Evolutionary conservation across 1,284 basidiomycete species (phyloP).

Genomic region (Apiotrichum gamsii): DNA sequence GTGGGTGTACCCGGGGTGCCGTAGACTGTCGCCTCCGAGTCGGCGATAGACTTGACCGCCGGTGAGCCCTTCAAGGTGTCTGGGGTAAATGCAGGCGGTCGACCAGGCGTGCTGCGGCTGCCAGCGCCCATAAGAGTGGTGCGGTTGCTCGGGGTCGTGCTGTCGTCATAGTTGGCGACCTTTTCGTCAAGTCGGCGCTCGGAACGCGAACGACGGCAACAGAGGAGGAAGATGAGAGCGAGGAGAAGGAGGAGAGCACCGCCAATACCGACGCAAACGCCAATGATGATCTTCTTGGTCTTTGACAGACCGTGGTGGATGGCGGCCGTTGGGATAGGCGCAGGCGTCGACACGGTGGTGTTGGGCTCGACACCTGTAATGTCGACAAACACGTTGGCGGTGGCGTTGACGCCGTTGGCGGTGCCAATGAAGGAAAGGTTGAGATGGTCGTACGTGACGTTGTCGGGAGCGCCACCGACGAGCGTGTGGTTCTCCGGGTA

Average conservation of each 20-base stretch:
- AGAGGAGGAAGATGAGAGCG: conserved; percentile 37
- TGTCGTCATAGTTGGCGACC: too few relatives aligned
- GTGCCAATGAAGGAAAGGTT: conserved; percentile 35
- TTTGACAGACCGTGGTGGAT: conserved; percentile 31
- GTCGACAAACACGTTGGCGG: conserved; percentile 25
- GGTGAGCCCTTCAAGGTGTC: background rate
- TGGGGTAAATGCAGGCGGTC: background rate
- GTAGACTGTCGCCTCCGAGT: background rate
- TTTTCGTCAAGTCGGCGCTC: background rate
- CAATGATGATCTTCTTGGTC: conserved; percentile 43
- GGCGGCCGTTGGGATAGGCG: conserved; percentile 20
- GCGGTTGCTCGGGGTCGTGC: background rate
- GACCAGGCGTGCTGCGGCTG: background rate
- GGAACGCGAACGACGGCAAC: conserved; percentile 35
- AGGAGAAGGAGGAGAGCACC: conserved; percentile 26
- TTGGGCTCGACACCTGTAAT: conserved; percentile 28
- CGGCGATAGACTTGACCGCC: background rate
- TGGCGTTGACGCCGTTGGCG: conserved; percentile 19
- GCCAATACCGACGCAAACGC: conserved; percentile 35
- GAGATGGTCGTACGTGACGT: conserved; percentile 30
- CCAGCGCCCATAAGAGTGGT: conserved; percentile 11
- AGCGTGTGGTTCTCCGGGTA: conserved; percentile 41
- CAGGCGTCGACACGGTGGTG: conserved; percentile 9
- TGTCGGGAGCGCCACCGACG: conserved; percentile 34
- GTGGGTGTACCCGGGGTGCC: background rate